These are phyloP conservation scores for Penicillium janthinellum DNA, from an alignment of 2,329 filamentous ascomycete genomes.

Conservation along the genomic window DNA sequence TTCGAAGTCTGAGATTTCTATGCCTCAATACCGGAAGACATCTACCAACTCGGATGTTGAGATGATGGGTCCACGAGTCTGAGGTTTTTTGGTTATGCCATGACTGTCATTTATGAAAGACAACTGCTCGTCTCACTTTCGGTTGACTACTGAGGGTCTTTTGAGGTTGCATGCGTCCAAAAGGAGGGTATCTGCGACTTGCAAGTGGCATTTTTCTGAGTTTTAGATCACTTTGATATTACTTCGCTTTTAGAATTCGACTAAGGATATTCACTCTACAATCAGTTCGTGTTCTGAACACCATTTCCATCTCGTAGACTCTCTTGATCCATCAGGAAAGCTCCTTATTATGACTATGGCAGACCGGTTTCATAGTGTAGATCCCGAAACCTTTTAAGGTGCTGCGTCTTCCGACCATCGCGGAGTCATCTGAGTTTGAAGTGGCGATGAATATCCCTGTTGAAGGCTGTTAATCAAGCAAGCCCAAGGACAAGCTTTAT, in stretches of 20 bases:
- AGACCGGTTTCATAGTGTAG: neutral
- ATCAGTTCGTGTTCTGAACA: neutral
- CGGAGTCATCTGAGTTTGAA: neutral
- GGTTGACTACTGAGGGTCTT: no score
- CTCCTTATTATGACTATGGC: no score
- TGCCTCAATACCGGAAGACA: constrained; percentile 6
- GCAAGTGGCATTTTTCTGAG: neutral
- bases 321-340: neutral
- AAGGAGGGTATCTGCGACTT: neutral
- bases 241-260: neutral
- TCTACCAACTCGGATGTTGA: constrained; percentile 16
- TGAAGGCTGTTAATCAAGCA: neutral
- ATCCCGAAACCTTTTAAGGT: neutral
- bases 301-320: neutral
- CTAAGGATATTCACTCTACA: no score
- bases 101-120: neutral
- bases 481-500: neutral
- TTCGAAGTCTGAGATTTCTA: constrained; percentile 9
- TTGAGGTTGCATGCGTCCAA: neutral
- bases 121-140: neutral
- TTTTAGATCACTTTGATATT: neutral
- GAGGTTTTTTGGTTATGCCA: neutral
- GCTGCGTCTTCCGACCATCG: neutral
- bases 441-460: neutral
- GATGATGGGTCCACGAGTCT: constrained; percentile 4